A percentile compares a stretch with the other conserved stretches of the same genome.
Evolutionary conservation across 306 rosid genomes (phyloP).

Genomic region (Prunus mira): DNA sequence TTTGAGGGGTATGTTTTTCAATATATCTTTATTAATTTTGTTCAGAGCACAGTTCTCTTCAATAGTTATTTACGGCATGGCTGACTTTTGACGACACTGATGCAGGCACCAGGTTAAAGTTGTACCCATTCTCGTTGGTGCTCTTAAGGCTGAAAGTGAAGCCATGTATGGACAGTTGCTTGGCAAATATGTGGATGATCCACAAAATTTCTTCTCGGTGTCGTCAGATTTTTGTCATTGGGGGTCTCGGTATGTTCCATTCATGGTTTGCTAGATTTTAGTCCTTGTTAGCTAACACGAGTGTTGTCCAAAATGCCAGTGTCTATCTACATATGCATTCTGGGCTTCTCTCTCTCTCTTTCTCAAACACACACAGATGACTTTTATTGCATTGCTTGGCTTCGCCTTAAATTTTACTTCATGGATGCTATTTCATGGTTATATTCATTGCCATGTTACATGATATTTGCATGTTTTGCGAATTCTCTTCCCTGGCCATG

Average conservation of each 20-base stretch:
- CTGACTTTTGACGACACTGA: constrained; percentile 25
- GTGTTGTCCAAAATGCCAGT: background rate
- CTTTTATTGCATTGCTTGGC: background rate
- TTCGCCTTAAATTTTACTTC: background rate
- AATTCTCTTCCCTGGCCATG: constrained; percentile 5
- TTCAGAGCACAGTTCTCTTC: constrained; percentile 4
- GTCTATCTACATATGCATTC: background rate
- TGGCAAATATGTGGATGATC: constrained; percentile 79
- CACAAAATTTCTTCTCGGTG: constrained; percentile 72
- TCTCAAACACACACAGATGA: background rate
- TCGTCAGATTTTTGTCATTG: constrained; percentile 98
- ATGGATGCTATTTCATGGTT: background rate
- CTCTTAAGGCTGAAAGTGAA: constrained; percentile 70
- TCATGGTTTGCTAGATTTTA: background rate
- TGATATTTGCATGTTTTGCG: constrained; percentile 3
- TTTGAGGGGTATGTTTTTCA: constrained; percentile 71
- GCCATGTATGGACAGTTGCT: constrained; percentile 80
- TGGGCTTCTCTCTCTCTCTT: background rate
- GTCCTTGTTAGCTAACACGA: background rate
- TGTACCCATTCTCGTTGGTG: constrained; percentile 91
- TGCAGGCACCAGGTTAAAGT: constrained; percentile 76
- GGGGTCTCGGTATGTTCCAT: constrained; percentile 76
- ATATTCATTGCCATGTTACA: background rate
- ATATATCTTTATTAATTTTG: background rate
- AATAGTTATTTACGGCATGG: constrained; percentile 7